Conservation (phyloP, 441 rosid species). For the Pelargonium myrrhifolium region DNA sequence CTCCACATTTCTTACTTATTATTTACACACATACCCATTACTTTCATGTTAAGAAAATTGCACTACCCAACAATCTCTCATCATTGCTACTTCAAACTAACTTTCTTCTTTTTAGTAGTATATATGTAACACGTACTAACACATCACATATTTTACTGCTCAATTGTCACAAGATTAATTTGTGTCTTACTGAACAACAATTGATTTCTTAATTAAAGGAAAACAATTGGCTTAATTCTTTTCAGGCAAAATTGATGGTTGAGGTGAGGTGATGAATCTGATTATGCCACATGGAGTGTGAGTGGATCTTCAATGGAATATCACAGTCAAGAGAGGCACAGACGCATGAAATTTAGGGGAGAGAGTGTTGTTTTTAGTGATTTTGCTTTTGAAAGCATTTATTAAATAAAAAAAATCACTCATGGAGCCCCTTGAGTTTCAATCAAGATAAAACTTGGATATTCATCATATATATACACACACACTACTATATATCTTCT, state of each 20-base stretch:
- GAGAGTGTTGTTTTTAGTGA: neutral
- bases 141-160: neutral
- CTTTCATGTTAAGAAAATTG: constrained; percentile 26
- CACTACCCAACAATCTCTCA: neutral
- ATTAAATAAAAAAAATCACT: neutral
- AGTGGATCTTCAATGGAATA: constrained; percentile 18
- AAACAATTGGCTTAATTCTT: too few species aligned
- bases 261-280: too few species aligned
- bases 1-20: too few species aligned
- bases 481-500: too few species aligned
- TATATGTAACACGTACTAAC: too few species aligned
- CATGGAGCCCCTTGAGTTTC: constrained; percentile 1
- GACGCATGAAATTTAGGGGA: constrained; percentile 18
- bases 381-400: constrained; percentile 16
- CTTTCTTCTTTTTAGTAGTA: neutral
- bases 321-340: constrained; percentile 1
- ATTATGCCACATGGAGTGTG: neutral
- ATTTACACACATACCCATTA: constrained; percentile 19
- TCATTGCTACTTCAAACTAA: too few species aligned
- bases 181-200: too few species aligned
- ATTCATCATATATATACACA: constrained; percentile 13
- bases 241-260: too few species aligned
- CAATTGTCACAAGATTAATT: too few species aligned
- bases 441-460: constrained; percentile 13
- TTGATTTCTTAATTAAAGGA: too few species aligned